These are phyloP conservation scores for Fusarium paranaense DNA, from an alignment of 2,329 filamentous ascomycete genomes.

Conservation along the genomic window DNA sequence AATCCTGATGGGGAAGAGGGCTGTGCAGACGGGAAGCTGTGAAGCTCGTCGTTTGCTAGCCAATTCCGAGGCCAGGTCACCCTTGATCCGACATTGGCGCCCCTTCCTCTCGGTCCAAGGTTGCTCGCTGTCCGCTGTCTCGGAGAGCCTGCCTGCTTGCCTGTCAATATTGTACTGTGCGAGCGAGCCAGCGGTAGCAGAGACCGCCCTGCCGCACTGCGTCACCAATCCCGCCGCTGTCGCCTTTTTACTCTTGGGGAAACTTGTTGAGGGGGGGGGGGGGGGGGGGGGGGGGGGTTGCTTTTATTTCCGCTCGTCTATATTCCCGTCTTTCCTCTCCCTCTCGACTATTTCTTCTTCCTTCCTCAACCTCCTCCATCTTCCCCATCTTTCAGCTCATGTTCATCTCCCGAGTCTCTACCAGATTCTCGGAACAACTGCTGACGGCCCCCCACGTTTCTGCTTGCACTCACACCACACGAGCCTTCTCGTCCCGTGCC, in stretches of 20 bases:
- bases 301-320: conserved; percentile 20
- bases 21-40: not conserved
- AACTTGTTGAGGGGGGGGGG: conserved; percentile 7
- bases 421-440: conserved; percentile 29
- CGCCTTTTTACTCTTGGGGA: not conserved
- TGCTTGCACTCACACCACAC: conserved; percentile 9
- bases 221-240: conserved; percentile 12
- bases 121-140: not conserved
- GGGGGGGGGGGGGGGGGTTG: conserved; percentile 5
- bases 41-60: not conserved
- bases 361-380: not conserved
- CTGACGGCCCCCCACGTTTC: conserved; percentile 21
- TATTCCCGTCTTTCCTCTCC: conserved; percentile 16
- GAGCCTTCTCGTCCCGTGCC: conserved; percentile 11
- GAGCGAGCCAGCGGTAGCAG: conserved; percentile 2
- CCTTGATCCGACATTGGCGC: conserved; percentile 32
- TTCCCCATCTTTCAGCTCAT: conserved; percentile 32
- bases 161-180: conserved; percentile 18
- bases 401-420: conserved; percentile 27
- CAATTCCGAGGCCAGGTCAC: conserved; percentile 2
- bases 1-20: conserved; percentile 20
- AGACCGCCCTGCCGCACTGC: conserved; percentile 2
- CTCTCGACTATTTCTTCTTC: conserved; percentile 7
- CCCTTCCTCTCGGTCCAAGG: conserved; percentile 8
- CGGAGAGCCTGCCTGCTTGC: not conserved